Evolutionary conservation across 805 yeast genomes (phyloP).

Genomic region (Candida railenensis): DNA sequence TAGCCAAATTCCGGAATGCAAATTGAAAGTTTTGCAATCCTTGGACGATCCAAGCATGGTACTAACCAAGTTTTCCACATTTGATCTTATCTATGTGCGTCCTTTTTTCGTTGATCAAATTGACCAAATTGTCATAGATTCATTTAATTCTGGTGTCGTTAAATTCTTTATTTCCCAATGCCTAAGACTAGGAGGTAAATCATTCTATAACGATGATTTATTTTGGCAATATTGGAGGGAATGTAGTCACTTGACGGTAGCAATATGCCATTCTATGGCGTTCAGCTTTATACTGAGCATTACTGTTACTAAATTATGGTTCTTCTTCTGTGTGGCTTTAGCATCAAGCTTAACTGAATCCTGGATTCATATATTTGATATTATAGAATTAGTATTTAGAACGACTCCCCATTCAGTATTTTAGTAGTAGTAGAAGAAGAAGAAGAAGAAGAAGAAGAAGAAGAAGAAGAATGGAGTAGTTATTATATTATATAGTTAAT

Average conservation of each 20-base stretch:
- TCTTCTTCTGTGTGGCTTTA: slow-evolving; percentile 14
- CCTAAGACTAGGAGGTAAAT: background rate
- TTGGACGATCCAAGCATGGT: slow-evolving; percentile 6
- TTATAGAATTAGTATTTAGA: slow-evolving; percentile 5
- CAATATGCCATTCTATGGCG: slow-evolving; percentile 15
- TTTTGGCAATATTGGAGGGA: slow-evolving; percentile 13
- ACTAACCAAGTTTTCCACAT: slow-evolving; percentile 12
- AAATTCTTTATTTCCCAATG: background rate
- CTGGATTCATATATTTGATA: slow-evolving; percentile 11
- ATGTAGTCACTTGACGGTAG: slow-evolving; percentile 13
- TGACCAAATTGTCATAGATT: slow-evolving; percentile 6
- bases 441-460: no score
- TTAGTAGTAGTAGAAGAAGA: background rate
- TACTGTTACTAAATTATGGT: slow-evolving; percentile 16
- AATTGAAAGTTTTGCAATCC: background rate
- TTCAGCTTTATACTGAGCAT: slow-evolving; percentile 15
- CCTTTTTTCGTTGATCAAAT: slow-evolving; percentile 10
- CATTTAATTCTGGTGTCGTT: background rate
- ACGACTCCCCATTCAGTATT: slow-evolving; percentile 5
- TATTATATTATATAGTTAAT: no score
- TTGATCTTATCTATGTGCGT: slow-evolving; percentile 17
- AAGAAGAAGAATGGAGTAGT: no score
- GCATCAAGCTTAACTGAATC: slow-evolving; percentile 13
- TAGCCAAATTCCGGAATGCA: slow-evolving; percentile 2
- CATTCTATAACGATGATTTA: slow-evolving; percentile 2